Evolutionary conservation across 2,329 filamentous ascomycete genomes (phyloP), one percentile per base, ranked within the genome.

Genomic region (Claviceps citrina): DNA sequence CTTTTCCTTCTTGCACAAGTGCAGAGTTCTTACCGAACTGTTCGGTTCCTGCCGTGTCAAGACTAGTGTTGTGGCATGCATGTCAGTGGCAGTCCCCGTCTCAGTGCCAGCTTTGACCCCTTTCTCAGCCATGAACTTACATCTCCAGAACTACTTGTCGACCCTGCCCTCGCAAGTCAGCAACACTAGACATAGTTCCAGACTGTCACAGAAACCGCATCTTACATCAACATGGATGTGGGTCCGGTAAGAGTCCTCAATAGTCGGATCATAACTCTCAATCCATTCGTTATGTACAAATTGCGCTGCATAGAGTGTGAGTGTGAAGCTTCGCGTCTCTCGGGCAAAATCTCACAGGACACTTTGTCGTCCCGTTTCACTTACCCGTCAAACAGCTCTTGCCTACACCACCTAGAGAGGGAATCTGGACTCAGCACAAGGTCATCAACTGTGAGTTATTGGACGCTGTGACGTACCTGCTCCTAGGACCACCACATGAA

Each of bases 271-370:
- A 61, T 84, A 84, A 58, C 77, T 83, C 61, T 93, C 85, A 56
- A 93, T 89, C 83, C 85, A 93, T 52, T 93, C 81, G 64, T 91
- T 87, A 61, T 91, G 84, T 39, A 93, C 85, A 54, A 93, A 93
- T 68, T 93, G 85, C 53, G 86, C 85, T 85, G 44, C 43, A 34
- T 38, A 49, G 52, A 15, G 51, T 15, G 24, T 39, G 22, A 44
- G 36, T 20, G 27, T 10, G 12, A 7, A n/a, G 5, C 8, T 26
- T 37, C 19, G 16, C 26, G 6, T 31, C 13, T 7, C 8, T 22
- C 2, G 9, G 18, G 36, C 16, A n/a, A n/a, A n/a, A 28, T 6
- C 19, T 19, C 27, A 31, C 8, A 3, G 13, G 19, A 13, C n/a
- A 13, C 8, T 28, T 28, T 13, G 10, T 4, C 9, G 27, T 40